These are phyloP conservation scores for Bisporella sp. DNA, from an alignment of 2,329 filamentous ascomycete genomes.

Conservation along the genomic window DNA sequence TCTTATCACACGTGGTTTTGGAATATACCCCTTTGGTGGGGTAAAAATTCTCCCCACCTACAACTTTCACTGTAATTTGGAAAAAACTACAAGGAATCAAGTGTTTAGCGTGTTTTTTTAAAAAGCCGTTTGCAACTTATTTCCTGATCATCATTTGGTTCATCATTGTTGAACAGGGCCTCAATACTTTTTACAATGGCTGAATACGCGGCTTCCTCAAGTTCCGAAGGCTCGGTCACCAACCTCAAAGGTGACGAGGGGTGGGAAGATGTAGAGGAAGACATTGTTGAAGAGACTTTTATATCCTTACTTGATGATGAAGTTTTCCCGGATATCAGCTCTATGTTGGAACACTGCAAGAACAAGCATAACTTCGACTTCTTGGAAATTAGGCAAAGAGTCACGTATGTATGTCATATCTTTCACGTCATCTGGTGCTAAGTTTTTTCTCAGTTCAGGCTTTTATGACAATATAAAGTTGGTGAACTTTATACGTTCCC, in stretches of 20 bases:
- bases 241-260: conserved; percentile 38
- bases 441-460: conserved; percentile 35
- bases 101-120: too few relatives aligned
- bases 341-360: conserved; percentile 65
- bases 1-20: too few relatives aligned
- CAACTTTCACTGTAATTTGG: too few relatives aligned
- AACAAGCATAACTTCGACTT: conserved; percentile 63
- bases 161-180: too few relatives aligned
- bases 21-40: too few relatives aligned
- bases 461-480: conserved; percentile 69
- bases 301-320: conserved; percentile 62
- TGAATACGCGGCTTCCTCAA: conserved; percentile 26
- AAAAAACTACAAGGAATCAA: too few relatives aligned
- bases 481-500: conserved; percentile 57
- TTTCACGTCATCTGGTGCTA: background rate
- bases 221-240: conserved; percentile 33
- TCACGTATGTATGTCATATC: conserved; percentile 36
- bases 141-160: too few relatives aligned
- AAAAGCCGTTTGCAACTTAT: too few relatives aligned
- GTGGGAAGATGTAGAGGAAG: conserved; percentile 54
- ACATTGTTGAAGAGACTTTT: conserved; percentile 55
- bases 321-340: conserved; percentile 54
- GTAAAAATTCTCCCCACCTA: too few relatives aligned
- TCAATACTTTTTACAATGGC: conserved; percentile 13
- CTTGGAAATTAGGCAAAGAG: conserved; percentile 45